A percentile compares a stretch with the other conserved stretches of the same genome.
phyloP scores from a whole-genome alignment of 495 filamentous ascomycete species.

The Collariella sp. region DNA sequence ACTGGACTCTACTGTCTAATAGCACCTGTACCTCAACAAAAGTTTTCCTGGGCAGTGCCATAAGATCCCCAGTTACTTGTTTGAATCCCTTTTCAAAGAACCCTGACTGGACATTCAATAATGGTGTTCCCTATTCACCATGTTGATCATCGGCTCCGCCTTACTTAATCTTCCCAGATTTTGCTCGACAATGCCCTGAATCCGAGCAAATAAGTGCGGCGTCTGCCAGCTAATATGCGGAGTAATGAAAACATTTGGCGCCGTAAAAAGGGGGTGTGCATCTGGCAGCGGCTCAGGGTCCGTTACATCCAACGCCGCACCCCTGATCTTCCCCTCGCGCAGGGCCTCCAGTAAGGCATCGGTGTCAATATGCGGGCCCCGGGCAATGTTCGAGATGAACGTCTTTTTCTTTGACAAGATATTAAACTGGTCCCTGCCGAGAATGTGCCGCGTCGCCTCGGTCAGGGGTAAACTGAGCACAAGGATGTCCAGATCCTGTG shows the following conservation, averaged over 20 bases:
- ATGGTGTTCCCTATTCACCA: constrained; percentile 25
- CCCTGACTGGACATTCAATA: no score
- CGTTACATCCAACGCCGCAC: constrained; percentile 76
- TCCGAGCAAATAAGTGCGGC: constrained; percentile 48
- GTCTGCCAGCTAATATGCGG: constrained; percentile 68
- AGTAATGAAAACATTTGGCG: constrained; percentile 65
- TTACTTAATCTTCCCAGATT: constrained; percentile 27
- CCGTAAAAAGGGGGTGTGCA: constrained; percentile 63
- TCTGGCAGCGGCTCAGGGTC: constrained; percentile 74
- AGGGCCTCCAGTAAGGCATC: constrained; percentile 58
- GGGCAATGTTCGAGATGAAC: constrained; percentile 65
- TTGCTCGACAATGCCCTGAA: constrained; percentile 44
- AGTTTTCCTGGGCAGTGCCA: no score
- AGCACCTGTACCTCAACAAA: no score
- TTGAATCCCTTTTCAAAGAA: no score
- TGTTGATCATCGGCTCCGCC: constrained; percentile 27
- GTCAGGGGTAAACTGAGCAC: constrained; percentile 71
- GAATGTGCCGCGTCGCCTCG: constrained; percentile 51
- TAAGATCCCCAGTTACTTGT: no score
- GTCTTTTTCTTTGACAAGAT: constrained; percentile 50
- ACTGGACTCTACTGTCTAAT: no score
- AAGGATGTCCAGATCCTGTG: constrained; percentile 62
- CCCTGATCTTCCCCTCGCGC: constrained; percentile 50
- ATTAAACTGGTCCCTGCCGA: constrained; percentile 57
- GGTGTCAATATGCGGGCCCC: constrained; percentile 64